Conservation (phyloP, 805 yeast species). For the Wickerhamomyces tratensis region DNA sequence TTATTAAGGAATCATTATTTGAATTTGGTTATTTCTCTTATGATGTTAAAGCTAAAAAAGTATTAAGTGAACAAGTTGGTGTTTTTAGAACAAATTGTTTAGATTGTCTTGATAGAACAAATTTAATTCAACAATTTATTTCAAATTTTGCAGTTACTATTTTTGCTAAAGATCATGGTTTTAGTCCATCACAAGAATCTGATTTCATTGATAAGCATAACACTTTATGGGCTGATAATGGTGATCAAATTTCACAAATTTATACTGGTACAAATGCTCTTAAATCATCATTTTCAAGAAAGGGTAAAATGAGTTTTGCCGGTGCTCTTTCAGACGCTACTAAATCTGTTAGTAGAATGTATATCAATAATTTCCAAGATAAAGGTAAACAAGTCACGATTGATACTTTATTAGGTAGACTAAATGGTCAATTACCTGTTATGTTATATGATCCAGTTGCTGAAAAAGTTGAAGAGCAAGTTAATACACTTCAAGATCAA, state of each 20-base stretch:
- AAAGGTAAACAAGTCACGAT: constrained; percentile 84
- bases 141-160: constrained; percentile 61
- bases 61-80: constrained; percentile 75
- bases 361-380: constrained; percentile 93
- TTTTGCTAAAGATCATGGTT: constrained; percentile 33
- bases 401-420: constrained; percentile 76
- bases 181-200: constrained; percentile 27
- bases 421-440: constrained; percentile 63
- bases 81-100: constrained; percentile 89
- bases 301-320: constrained; percentile 93
- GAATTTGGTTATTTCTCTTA: constrained; percentile 78
- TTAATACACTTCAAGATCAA: constrained; percentile 27
- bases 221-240: constrained; percentile 95
- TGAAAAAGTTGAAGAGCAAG: constrained; percentile 67
- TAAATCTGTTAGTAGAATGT: constrained; percentile 89
- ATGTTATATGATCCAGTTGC: constrained; percentile 78
- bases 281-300: constrained; percentile 87
- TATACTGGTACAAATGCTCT: constrained; percentile 97
- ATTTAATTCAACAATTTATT: constrained; percentile 76
- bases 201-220: constrained; percentile 70
- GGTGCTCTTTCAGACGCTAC: constrained; percentile 98
- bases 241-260: constrained; percentile 91
- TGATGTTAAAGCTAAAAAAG: constrained; percentile 45
- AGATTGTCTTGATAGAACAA: constrained; percentile 92
- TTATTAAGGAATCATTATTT: constrained; percentile 54